Base-by-base conservation (phyloP, 2,329 filamentous ascomycete genomes). In the Clonostachys chloroleuca region DNA sequence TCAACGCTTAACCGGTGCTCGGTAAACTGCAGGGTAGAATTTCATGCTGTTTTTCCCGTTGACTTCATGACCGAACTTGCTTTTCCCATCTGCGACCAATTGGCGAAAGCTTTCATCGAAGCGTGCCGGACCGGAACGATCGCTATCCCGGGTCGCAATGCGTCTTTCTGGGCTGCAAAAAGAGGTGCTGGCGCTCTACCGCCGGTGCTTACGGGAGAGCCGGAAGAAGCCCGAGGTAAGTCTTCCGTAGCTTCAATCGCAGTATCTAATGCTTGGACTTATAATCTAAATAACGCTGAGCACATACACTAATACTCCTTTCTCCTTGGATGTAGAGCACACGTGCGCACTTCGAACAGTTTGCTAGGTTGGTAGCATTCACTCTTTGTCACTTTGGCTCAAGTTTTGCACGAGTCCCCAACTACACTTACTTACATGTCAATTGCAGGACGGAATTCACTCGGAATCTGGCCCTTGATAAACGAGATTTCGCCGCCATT, bases 101-200 rank as follows among this genome's bases (percentile, higher is more conserved):
- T 30, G 9, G 24, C 24, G 24, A 30, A 30, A 30, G 24, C 24
- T 30, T 30, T 30, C 24, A 30, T 10, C 9, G 24, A 30, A 30
- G 24, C 24, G 24, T 30, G 8, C 9, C 24, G 24, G 24, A 30
- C 24, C 24, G 24, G 24, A 30, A 30, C 24, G 24, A 30, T 30
- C 9, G 24, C 3, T 30, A 30, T 30, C 5, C 5, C 36, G 36
- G 12, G 36, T 18, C 14, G 17, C 41, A 18, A 63, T 60, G 57
- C 56, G 83, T 57, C 73, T 92, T 24, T 95, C 92, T 8, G 94
- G 94, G 35, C 74, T 97, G n/a, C 92, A 97, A 64, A 86, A 81
- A 58, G 90, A 96, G 59, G 92, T 96, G 5, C 67, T 97, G 45
- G 77, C 83, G 34, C 80, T 99, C 13, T 99, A 97, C 65, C 84